phyloP scores from a whole-genome alignment of 164 flowering plant species.

The Kingdonia uniflora region DNA sequence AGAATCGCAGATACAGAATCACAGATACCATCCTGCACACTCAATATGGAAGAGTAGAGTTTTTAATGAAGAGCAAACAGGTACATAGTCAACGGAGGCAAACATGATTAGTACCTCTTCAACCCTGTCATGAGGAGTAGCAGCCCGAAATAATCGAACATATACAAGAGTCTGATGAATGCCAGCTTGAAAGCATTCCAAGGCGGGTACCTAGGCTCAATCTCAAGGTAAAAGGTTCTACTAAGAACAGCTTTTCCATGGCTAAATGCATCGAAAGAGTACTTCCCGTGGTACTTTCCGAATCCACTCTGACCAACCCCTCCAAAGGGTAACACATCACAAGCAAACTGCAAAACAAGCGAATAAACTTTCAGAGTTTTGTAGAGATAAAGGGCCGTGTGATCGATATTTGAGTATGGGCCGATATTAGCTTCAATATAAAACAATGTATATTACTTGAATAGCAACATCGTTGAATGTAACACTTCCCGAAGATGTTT shows the following conservation, averaged over 20 bases:
- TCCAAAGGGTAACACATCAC: conserved; percentile 70
- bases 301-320: conserved; percentile 88
- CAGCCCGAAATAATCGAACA: conserved; percentile 28
- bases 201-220: conserved; percentile 69
- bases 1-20: too few species aligned
- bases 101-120: conserved; percentile 13
- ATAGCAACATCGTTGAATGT: background rate
- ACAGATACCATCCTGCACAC: too few species aligned
- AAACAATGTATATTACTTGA: background rate
- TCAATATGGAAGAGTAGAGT: too few species aligned
- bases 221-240: conserved; percentile 38
- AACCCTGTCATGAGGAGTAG: background rate
- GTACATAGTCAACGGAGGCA: too few species aligned
- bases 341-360: conserved; percentile 35
- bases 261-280: conserved; percentile 79
- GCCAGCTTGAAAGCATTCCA: conserved; percentile 54
- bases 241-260: conserved; percentile 69
- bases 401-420: too few species aligned
- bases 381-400: background rate
- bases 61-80: too few species aligned
- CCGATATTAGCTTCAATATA: background rate
- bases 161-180: conserved; percentile 37
- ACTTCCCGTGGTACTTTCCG: conserved; percentile 87
- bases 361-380: background rate
- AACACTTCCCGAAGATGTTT: conserved; percentile 56